Evolutionary conservation across 129 eudicot genomes (phyloP).

Genomic region (Flaveria robusta): DNA sequence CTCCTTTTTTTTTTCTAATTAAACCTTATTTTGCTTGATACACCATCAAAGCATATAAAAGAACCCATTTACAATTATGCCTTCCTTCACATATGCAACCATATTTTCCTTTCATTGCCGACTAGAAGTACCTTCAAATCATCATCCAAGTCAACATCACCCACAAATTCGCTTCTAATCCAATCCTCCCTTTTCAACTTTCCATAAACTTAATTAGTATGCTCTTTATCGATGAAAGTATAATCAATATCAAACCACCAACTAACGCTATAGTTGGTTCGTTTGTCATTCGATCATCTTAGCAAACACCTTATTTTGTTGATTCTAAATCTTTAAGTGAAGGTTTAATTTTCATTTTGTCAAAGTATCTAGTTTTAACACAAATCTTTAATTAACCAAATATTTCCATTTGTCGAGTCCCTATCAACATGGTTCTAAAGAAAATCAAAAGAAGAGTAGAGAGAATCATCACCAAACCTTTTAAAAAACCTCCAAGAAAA

Average conservation of each 20-base stretch:
- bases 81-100: constrained; percentile 34
- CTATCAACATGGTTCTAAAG: constrained; percentile 49
- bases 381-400: background rate
- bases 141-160: constrained; percentile 10
- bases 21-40: constrained; percentile 15
- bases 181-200: constrained; percentile 25
- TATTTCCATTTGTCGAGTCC: constrained; percentile 3
- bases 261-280: background rate
- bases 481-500: constrained; percentile 51
- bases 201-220: background rate
- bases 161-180: constrained; percentile 38
- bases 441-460: constrained; percentile 56
- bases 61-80: constrained; percentile 32
- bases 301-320: background rate
- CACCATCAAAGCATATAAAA: constrained; percentile 27
- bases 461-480: constrained; percentile 59
- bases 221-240: background rate
- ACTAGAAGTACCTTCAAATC: constrained; percentile 36
- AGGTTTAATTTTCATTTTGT: background rate
- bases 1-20: background rate
- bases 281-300: background rate
- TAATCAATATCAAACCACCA: background rate
- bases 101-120: constrained; percentile 29
- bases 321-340: constrained; percentile 7
- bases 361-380: background rate